Evolutionary conservation across 2,329 filamentous ascomycete species (phyloP), one percentile per base, ranked within the genome.

Genomic region (Trichoderma citrinoviride): DNA sequence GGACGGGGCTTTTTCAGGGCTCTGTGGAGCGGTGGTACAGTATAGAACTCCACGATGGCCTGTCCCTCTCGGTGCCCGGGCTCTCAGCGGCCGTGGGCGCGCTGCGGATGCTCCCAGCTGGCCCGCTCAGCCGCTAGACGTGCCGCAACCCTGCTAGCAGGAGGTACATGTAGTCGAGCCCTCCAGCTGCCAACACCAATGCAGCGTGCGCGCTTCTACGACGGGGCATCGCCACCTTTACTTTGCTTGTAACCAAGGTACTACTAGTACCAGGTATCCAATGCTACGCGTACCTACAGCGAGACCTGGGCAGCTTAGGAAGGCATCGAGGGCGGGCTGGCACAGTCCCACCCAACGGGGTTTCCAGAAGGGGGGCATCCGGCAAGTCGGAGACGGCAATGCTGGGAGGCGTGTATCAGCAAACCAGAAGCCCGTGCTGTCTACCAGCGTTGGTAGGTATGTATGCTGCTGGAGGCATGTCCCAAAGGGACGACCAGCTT

Each of bases 301-400:
- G 55, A 17, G 7, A 43, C 46, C 37, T 56, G 44, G 57, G 37
- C 46, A 29, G 46, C 57, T 61, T n/a, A n/a, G n/a, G 33, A 12
- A 37, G 33, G n/a, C 52, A 43, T 52, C 57, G 46, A 37, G 57
- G 55, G 43, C 55, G 37, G 55, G 55, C 41, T 58, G 43, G 44
- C 43, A 41, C 21, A 17, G 46, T 52, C 33, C 46, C 57, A 61
- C 58, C 49, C 33, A 52, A 43, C 40, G 46, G 57, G 57, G 44
- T 29, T 40, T 40, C 23, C 43, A 49, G 29, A 61, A 49, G 44
- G 43, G 57, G 57, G 46, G 23, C 57, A 43, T 53, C 57, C 47
- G 47, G 58, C 25, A 53, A 43, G 58, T 61, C 47, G 47, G 58
- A 61, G 58, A 44, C 58, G 21, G 58, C 40, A 52, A 52, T 17